Base-by-base conservation (phyloP, 2,329 filamentous ascomycete species). In the Aureobasidium sp. region DNA sequence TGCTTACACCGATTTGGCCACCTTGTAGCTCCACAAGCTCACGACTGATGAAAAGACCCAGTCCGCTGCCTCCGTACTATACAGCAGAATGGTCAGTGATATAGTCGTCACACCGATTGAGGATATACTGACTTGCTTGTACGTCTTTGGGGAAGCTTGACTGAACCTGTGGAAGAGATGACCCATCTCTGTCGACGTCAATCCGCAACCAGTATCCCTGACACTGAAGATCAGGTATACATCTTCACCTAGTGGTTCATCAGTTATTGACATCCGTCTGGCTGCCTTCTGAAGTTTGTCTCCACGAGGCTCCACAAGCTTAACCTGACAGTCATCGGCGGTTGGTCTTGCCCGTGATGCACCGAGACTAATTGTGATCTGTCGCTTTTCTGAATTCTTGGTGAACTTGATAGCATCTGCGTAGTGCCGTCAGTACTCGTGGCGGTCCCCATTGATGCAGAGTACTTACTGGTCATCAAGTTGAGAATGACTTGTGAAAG, bases 41-140 rank as follows among this genome's bases (percentile, higher is more conserved):
- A 15, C 85, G 79, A 45, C 82, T 86, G 61, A 89, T 88, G 68
- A 88, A 89, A 0, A 89, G 75, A 0, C 87, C 87, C 1, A 89
- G 77, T 0, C 87, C 87, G 0, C 84, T 87, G 0, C 87, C 87
- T 22, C 87, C 87, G 65, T 89, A 87, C 63, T 87, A 27, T 17
- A 17, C 20, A 86, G 0, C 1, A 11, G 25, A 15, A 12, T 34
- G 3, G 3, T 41, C 12, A 41, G 36, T n/a, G 34, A 48, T 12
- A 20, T 17, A 2, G 6, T 39, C 31, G 22, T 22, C 15, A 4
- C 11, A 66, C 88, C 7, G 5, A 87, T 63, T 86, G 81, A 39
- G 85, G 81, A 64, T 87, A 17, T 17, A 55, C 51, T 9, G 15
- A 55, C 51, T 37, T 55, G 51, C 31, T 86, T 62, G 60, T 62